Evolutionary conservation across 2,329 filamentous ascomycete genomes (phyloP), one percentile per base, ranked within the genome.

Genomic region (Diaporthe citrichinensis): DNA sequence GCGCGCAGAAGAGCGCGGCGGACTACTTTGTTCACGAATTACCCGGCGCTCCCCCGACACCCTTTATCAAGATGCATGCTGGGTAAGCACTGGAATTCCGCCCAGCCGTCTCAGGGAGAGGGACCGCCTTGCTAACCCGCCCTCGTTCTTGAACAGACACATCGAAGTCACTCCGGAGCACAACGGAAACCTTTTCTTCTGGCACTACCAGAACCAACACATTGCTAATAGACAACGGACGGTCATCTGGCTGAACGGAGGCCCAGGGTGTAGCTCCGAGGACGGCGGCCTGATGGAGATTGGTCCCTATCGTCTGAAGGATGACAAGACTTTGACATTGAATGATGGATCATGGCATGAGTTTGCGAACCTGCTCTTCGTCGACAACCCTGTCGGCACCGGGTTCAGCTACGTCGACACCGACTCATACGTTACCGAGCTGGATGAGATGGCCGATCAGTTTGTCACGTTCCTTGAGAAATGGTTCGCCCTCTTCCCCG

Each of bases 331-430:
- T 5, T 86, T 99, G 74, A 88, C 88, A 75, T 92, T 95, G 83
- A 98, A 98, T 83, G 93, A 97, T 73, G 97, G 97, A n/a, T 96
- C 95, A 1, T 99, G 97, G 97, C 94, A 98, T 84, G 96, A 99
- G 86, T 99, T 98, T 81, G 95, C 97, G 78, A 99, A 99, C 81
- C 85, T 99, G 71, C 91, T 99, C 76, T 99, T 99, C 82, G 95
- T 99, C 76, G 97, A 99, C 82, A 97, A 98, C 82, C 97, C 97
- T 0, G 96, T 98, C 49, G 97, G 97, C 17, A 98, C 96, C 1
- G 97, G 97, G 3, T 99, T 94, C 87, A 99, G 97, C 85, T 98
- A 97, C 82, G 96, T 96, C 81, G 94, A 98, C 81, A 97, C 95
- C 20, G 90, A 99, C 84, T 94, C 92, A 80, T 98, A 94, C 81